Percentiles rank a stretch among this genome's conserved stretches.
These are phyloP conservation scores for Coniochaeta prunicola DNA, from an alignment of 2,329 filamentous ascomycete species.

Conservation along the genomic window DNA sequence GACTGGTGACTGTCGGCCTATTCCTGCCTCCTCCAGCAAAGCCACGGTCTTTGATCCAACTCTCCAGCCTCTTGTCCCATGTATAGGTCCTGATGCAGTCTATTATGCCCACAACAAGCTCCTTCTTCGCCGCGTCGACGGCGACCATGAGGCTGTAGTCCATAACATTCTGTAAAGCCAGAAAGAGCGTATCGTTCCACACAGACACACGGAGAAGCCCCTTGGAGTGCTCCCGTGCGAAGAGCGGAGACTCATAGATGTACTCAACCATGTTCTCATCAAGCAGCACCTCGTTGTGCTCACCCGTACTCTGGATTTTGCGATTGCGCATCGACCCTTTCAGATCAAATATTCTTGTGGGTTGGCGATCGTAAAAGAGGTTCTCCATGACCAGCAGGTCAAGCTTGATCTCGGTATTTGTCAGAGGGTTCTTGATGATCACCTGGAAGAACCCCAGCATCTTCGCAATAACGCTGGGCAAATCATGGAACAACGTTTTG, in stretches of 20 bases:
- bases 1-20: slow-evolving; percentile 90
- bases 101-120: slow-evolving; percentile 95
- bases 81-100: slow-evolving; percentile 98
- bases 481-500: slow-evolving; percentile 87
- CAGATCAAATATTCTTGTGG: slow-evolving; percentile 86
- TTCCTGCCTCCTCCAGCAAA: slow-evolving; percentile 71
- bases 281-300: slow-evolving; percentile 90
- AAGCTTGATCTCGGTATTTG: slow-evolving; percentile 88
- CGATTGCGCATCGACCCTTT: slow-evolving; percentile 99
- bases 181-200: slow-evolving; percentile 95
- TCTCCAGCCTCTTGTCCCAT: slow-evolving; percentile 99
- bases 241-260: slow-evolving; percentile 94
- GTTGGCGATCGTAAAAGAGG: slow-evolving; percentile 88
- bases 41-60: slow-evolving; percentile 96
- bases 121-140: slow-evolving; percentile 81
- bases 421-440: slow-evolving; percentile 89
- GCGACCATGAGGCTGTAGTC: slow-evolving; percentile 98
- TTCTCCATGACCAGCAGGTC: slow-evolving; percentile 97
- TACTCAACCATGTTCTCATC: slow-evolving; percentile 99
- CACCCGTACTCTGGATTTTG: slow-evolving; percentile 91
- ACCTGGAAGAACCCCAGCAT: slow-evolving; percentile 99
- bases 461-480: slow-evolving; percentile 95
- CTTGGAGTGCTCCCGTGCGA: slow-evolving; percentile 92
- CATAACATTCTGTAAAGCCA: slow-evolving; percentile 96
- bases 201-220: slow-evolving; percentile 86